Base-by-base conservation (phyloP, 2,329 filamentous ascomycete species). In the Plenodomus biglobosus region DNA sequence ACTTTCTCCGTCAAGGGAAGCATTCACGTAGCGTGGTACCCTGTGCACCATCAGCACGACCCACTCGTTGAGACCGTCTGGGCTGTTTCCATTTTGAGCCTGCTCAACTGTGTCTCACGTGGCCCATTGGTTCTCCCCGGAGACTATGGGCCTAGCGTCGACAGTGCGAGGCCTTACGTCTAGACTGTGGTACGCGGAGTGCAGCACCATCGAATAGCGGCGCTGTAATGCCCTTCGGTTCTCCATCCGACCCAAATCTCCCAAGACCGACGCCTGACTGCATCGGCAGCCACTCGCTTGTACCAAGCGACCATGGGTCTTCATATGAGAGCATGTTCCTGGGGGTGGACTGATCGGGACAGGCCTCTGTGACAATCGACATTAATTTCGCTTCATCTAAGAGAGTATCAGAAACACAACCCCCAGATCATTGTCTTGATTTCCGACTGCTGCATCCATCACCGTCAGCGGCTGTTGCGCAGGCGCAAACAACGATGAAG, bases 401-500 rank as follows among this genome's bases (percentile, higher is more conserved):
- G 11, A 11, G 27, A 15, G 27, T 15, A 8, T 15, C 13, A 32
- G 27, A 32, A 15, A 15, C 27, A 5, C 22, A 5, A 24, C 10
- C 22, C 22, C 22, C 22, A 5, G 22, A 10, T 24, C 10, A 10
- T 10, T 24, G 22, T 24, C 22, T 24, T 24, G 5, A 24, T 24
- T 24, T 5, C 22, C 22, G 22, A 5, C 22, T 24, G 22, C 22
- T 10, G 5, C 32, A 16, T 30, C 21, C 38, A 48, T 39, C 35
- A 34, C 27, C 13, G 6, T 32, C 6, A 32, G 15, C 27, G 3
- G 21, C 8, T 39, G 38, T 44, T 35, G 18, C 40, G 16, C 22
- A 39, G 45, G 36, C 35, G 35, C 40, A 24, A 50, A 35, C 38
- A 40, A 53, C 38, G 30, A 61, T 61, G 58, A 59, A 46, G 48